Evolutionary conservation across 176 grass and related monocot species (phyloP), one percentile per base, ranked within the genome.

Genomic region (Guadua angustifolia): DNA sequence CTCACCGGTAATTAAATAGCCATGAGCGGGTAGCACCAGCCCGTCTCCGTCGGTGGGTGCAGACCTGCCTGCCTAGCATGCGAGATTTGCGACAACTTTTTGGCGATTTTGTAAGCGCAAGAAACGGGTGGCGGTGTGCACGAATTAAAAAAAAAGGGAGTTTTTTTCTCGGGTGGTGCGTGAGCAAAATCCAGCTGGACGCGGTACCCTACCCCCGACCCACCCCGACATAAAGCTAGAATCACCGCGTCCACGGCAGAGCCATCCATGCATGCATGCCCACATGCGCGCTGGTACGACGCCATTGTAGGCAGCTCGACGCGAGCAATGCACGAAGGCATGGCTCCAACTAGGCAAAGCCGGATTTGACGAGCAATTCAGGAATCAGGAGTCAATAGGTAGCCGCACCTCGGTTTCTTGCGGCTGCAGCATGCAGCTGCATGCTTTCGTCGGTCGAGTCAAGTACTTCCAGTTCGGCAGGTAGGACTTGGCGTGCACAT

Each of bases 211-310:
- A 36, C 35, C 35, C 44, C 43, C 33, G 39, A 2, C 47, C 18
- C n/a, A 10, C 2, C 22, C 45, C 55, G 66, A 72, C 84, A 79
- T 12, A 71, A 71, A 79, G 83, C 66, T 15, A 36, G 25, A 9
- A 32, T 63, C 55, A 86, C 66, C 75, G 84, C 56, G 76, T 78
- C 52, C 46, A 29, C 53, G 16, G 11, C 21, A 3, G 1, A 15
- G 50, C 74, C 50, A 58, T n/a, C n/a, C n/a, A n/a, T n/a, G n/a
- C n/a, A n/a, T n/a, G n/a, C n/a, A n/a, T 16, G 71, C 62, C 64
- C 35, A 36, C 35, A 36, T 36, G 38, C 63, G 3, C 42, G 4
- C 39, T 21, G 40, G 68, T 22, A 46, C 66, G 10, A 72, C 39
- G 67, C 60, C 52, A 47, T 18, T 24, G n/a, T 29, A 14, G 0